Percentiles rank a stretch among this genome's conserved stretches.
phyloP scores from a whole-genome alignment of 164 flowering plant species.

The Vitis vinifera region DNA sequence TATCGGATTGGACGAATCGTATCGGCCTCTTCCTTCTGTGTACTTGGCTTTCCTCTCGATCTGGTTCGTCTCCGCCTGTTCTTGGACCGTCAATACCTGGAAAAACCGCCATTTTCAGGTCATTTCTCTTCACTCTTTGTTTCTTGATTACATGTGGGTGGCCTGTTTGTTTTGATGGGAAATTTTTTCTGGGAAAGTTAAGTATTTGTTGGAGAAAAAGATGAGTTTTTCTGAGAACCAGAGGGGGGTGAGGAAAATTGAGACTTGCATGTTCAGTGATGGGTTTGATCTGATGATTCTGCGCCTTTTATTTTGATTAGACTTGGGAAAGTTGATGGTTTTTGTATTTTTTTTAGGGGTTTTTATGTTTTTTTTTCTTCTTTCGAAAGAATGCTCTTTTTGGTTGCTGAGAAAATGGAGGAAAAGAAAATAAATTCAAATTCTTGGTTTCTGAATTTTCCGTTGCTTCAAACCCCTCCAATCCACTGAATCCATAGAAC shows the following conservation, averaged over 20 bases:
- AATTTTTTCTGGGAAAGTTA: background rate
- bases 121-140: background rate
- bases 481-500: too few relatives aligned
- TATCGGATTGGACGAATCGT: conserved; percentile 50
- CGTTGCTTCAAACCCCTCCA: background rate
- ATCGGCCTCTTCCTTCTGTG: conserved; percentile 68
- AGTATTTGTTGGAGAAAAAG: background rate
- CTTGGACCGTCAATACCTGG: conserved; percentile 77
- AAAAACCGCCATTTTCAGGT: conserved; percentile 83
- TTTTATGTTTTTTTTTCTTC: background rate
- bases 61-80: conserved; percentile 65
- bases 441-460: too few relatives aligned
- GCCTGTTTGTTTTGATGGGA: background rate
- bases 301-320: too few relatives aligned
- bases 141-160: background rate
- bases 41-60: conserved; percentile 61
- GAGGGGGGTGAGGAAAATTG: too few relatives aligned
- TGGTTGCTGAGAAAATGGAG: conserved; percentile 8
- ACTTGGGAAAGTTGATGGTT: too few relatives aligned
- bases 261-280: too few relatives aligned
- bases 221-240: too few relatives aligned
- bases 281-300: too few relatives aligned
- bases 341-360: background rate
- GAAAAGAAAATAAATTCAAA: background rate
- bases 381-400: background rate